These are phyloP conservation scores for Candida boidinii DNA, from an alignment of 805 yeast genomes.

Conservation along the genomic window DNA sequence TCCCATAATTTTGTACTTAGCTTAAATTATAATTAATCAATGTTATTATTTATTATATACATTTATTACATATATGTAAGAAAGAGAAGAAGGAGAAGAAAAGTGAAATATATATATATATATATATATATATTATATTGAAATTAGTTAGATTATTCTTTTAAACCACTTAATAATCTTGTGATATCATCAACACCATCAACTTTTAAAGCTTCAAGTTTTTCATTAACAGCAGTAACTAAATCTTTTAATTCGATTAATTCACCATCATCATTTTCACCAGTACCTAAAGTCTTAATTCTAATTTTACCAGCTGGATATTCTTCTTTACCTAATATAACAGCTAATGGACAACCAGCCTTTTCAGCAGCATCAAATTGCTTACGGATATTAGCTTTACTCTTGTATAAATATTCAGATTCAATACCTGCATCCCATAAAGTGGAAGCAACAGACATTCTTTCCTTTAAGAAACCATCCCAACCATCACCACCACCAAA, in stretches of 20 bases:
- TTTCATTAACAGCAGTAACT: slow-evolving; percentile 35
- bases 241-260: slow-evolving; percentile 57
- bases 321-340: slow-evolving; percentile 94
- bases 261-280: slow-evolving; percentile 82
- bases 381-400: slow-evolving; percentile 89
- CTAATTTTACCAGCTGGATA: slow-evolving; percentile 72
- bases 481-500: slow-evolving; percentile 97
- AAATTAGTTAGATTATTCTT: too few species aligned
- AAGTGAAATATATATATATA: too few species aligned
- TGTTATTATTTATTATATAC: neutral
- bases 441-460: slow-evolving; percentile 76
- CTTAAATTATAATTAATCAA: too few species aligned
- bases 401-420: slow-evolving; percentile 85
- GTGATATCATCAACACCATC: slow-evolving; percentile 60
- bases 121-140: too few species aligned
- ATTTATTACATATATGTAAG: too few species aligned
- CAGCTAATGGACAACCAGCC: slow-evolving; percentile 83
- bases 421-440: slow-evolving; percentile 88
- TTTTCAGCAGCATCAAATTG: slow-evolving; percentile 98
- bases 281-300: slow-evolving; percentile 84
- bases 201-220: slow-evolving; percentile 27
- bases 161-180: slow-evolving; percentile 51
- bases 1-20: too few species aligned
- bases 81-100: too few species aligned
- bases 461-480: slow-evolving; percentile 86